Conservation (phyloP, 2,329 filamentous ascomycete genomes). For the Hymenoscyphus fraxineus region DNA sequence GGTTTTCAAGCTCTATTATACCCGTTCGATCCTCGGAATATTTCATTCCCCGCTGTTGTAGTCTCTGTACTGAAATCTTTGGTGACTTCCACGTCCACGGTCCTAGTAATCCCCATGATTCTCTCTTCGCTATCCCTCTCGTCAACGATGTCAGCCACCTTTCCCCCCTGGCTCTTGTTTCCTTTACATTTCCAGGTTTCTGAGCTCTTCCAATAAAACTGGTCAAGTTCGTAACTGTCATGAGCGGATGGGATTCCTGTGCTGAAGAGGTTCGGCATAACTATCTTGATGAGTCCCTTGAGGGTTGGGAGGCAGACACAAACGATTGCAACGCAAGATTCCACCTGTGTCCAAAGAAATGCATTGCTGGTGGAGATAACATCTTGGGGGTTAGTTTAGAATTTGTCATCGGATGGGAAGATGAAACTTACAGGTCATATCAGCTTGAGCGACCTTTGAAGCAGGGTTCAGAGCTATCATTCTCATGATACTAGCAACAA, state of each 20-base stretch:
- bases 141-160: neutral
- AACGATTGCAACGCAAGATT: conserved; percentile 19
- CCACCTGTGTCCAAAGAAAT: conserved; percentile 20
- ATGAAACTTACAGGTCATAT: conserved; percentile 12
- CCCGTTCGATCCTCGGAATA: neutral
- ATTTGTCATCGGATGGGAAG: neutral
- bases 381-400: conserved; percentile 4
- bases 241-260: neutral
- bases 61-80: neutral
- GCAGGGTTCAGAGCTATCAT: conserved; percentile 19
- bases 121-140: conserved; percentile 14
- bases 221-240: neutral
- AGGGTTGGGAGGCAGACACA: conserved; percentile 18
- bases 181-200: neutral
- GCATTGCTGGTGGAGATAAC: conserved; percentile 15
- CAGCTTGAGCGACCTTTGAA: conserved; percentile 13
- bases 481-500: conserved; percentile 16
- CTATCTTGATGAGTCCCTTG: conserved; percentile 11
- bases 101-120: conserved; percentile 18
- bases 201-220: neutral
- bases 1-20: too few species aligned
- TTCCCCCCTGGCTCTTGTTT: neutral
- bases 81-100: conserved; percentile 6
- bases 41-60: neutral
- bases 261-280: conserved; percentile 10